Conservation (phyloP, 2,329 filamentous ascomycete species). For the Ceratocystis colombiana region DNA sequence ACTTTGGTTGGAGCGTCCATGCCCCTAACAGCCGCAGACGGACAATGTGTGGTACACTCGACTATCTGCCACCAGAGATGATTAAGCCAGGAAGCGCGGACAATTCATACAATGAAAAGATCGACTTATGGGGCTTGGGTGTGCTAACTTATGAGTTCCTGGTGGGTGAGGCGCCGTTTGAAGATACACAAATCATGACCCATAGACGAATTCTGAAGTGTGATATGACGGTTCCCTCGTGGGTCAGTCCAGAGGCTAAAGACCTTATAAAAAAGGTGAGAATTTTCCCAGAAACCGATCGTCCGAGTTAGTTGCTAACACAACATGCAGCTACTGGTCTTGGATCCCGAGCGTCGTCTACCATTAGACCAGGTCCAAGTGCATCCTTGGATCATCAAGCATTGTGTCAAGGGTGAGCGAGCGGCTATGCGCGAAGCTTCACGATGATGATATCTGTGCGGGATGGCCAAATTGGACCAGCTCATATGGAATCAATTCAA, state of each 20-base stretch:
- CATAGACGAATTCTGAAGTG: slow-evolving; percentile 77
- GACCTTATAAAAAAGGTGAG: slow-evolving; percentile 85
- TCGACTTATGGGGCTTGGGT: slow-evolving; percentile 91
- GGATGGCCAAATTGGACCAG: slow-evolving; percentile 24
- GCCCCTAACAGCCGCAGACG: slow-evolving; percentile 87
- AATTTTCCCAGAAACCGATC: slow-evolving; percentile 19
- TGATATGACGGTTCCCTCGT: slow-evolving; percentile 86
- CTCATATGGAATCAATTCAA: not conserved
- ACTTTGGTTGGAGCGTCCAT: slow-evolving; percentile 98
- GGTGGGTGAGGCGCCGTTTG: slow-evolving; percentile 91
- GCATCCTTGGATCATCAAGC: slow-evolving; percentile 95
- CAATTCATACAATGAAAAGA: slow-evolving; percentile 89
- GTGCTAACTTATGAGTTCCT: slow-evolving; percentile 95
- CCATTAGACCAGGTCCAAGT: slow-evolving; percentile 76
- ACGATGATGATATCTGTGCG: slow-evolving; percentile 9
- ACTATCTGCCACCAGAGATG: slow-evolving; percentile 98
- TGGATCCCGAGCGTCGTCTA: slow-evolving; percentile 89
- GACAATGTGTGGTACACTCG: slow-evolving; percentile 94
- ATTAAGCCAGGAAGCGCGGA: slow-evolving; percentile 68
- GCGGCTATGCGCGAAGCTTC: slow-evolving; percentile 43
- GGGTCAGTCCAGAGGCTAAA: slow-evolving; percentile 78
- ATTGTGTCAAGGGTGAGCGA: slow-evolving; percentile 62
- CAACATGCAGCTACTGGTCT: slow-evolving; percentile 60
- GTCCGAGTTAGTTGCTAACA: slow-evolving; percentile 10
- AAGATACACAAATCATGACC: slow-evolving; percentile 91